Conservation (phyloP, 139 green algal species). For the Tetradesmus obliquus region DNA sequence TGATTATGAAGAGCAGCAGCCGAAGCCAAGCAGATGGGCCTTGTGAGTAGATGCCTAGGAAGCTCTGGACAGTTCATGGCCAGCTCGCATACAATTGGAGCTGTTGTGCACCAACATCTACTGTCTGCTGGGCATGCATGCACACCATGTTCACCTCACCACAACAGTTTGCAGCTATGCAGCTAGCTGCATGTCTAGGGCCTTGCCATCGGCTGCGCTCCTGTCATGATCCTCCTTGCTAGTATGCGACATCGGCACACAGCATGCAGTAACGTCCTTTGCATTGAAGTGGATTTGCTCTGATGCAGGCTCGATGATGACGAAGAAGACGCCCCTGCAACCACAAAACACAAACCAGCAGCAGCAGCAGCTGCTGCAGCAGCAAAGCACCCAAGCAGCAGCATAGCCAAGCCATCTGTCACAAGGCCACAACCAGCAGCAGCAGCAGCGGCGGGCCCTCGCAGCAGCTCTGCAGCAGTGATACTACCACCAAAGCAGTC, state of each 20-base stretch:
- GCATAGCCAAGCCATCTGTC: background rate
- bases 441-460: background rate
- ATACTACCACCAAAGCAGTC: background rate
- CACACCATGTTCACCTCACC: background rate
- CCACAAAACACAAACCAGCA: background rate
- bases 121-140: background rate
- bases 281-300: background rate
- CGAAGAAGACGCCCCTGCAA: background rate
- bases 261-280: background rate
- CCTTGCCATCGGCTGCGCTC: no score
- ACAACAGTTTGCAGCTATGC: background rate
- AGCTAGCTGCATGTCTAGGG: background rate
- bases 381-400: background rate
- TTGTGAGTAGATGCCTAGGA: background rate
- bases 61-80: background rate
- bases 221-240: background rate
- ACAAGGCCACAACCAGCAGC: conserved; percentile 7
- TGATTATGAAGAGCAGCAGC: background rate
- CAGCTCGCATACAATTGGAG: background rate
- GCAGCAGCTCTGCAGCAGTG: background rate
- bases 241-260: background rate
- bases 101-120: background rate
- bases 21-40: conserved; percentile 20
- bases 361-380: conserved; percentile 16
- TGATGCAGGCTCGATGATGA: conserved; percentile 1